Base-by-base conservation (phyloP, 306 rosid species). In the Hippophae rhamnoides region DNA sequence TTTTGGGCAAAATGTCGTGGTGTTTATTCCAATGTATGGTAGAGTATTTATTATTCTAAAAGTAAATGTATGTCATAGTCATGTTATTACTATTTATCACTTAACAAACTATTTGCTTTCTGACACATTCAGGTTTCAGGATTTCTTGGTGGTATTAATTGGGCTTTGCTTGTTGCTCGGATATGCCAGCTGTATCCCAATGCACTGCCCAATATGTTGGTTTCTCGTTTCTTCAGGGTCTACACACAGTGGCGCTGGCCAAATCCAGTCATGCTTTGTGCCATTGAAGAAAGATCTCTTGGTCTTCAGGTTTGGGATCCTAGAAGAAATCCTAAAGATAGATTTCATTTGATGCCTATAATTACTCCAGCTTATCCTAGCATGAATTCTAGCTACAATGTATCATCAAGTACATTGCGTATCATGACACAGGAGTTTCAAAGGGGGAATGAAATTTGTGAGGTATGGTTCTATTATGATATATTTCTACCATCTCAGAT, bases 231-330 rank as follows among this genome's bases (percentile, higher is more conserved):
- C 86, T 92, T 88, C 72, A 76, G 96, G 78, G 96, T 92, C 27
- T 92, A 79, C 60, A 88, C 88, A 65, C 96, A 84, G 59, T 92
- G 99, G 99, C 88, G 86, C 53, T 92, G 99, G 99, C 99, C 99
- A 68, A 92, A 92, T 69, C 99, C 96, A 11, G 93, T 92, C 46
- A 83, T 92, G 99, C 99, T 92, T 18, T 88, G 96, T 68, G 69
- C 77, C 46, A 92, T 79, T 31, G 95, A 86, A 86, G 95, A 92
- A 71, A 89, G 96, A 67, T 85, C 93, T 60, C 93, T 92, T 74
- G 95, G 96, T 61, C 88, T 92, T 76, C 82, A 60, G 57, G 69
- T 92, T 69, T 92, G 99, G 99, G 95, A 92, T 85, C 99, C 99
- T 56, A 85, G 99, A 78, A 83, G 86, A 75, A 76, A 92, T 75